Conservation (phyloP, 2,329 filamentous ascomycete genomes). For the Penicillium sp. region DNA sequence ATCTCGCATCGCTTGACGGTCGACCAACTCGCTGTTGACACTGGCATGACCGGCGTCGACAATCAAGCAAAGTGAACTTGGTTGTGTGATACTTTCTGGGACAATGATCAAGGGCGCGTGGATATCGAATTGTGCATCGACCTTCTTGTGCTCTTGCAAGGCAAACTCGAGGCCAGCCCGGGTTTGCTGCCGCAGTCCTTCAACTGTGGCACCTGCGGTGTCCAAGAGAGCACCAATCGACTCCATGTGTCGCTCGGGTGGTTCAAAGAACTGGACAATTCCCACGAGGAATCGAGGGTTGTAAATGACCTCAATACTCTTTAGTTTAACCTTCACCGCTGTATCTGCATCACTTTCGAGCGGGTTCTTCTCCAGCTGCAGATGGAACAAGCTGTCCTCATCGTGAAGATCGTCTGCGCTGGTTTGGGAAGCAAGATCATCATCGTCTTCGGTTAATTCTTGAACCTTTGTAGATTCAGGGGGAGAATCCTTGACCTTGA, state of each 20-base stretch:
- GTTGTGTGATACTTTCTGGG: conserved; percentile 82
- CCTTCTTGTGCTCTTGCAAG: conserved; percentile 93
- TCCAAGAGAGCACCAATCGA: conserved; percentile 96
- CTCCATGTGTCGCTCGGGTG: conserved; percentile 96
- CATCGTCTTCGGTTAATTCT: conserved; percentile 30
- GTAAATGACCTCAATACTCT: conserved; percentile 95
- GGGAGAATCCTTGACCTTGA: conserved; percentile 87
- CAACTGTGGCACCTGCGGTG: conserved; percentile 89
- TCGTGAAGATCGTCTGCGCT: conserved; percentile 46
- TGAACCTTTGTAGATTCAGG: conserved; percentile 48
- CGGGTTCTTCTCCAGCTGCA: conserved; percentile 92
- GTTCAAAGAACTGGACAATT: conserved; percentile 91
- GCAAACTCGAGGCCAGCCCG: conserved; percentile 94
- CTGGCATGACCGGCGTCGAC: conserved; percentile 95
- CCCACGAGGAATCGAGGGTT: conserved; percentile 92
- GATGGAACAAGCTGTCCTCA: conserved; percentile 81
- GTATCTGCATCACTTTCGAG: conserved; percentile 90
- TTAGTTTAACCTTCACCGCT: conserved; percentile 83
- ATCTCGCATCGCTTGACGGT: conserved; percentile 83
- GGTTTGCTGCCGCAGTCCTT: conserved; percentile 92
- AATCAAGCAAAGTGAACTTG: conserved; percentile 82
- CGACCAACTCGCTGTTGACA: conserved; percentile 89
- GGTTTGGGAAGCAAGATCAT: conserved; percentile 39
- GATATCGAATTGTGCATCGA: conserved; percentile 92
- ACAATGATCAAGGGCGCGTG: conserved; percentile 96